phyloP scores from a whole-genome alignment of 768 basidiomycete species.

The Arthromyces matolae region DNA sequence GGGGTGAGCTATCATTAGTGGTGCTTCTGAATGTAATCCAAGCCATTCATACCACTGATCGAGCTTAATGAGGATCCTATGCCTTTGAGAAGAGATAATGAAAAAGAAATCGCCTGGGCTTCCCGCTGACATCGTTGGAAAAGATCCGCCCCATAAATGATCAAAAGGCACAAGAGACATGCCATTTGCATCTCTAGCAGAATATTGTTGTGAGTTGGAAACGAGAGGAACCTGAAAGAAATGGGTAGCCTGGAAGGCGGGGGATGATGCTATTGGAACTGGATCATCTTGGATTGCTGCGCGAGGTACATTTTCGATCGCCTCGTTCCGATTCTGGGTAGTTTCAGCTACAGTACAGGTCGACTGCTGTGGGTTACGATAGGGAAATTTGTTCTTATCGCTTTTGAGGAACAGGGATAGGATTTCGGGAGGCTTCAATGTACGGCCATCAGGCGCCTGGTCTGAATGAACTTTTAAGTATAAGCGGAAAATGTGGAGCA shows the following conservation, averaged over 20 bases:
- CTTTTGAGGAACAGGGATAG: too few relatives aligned
- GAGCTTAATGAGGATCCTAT: slow-evolving; percentile 2
- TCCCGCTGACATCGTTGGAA: background rate
- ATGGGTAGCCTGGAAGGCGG: background rate
- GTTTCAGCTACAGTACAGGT: too few relatives aligned
- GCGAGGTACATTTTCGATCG: too few relatives aligned
- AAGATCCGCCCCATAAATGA: slow-evolving; percentile 2
- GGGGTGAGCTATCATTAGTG: background rate
- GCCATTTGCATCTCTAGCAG: background rate
- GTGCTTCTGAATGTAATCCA: background rate
- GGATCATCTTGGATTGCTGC: background rate
- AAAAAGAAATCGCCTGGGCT: slow-evolving; percentile 4
- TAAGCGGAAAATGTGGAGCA: too few relatives aligned
- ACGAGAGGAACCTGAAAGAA: background rate
- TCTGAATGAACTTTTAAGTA: too few relatives aligned
- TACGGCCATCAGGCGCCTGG: too few relatives aligned
- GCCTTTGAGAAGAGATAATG: background rate
- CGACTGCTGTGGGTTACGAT: too few relatives aligned
- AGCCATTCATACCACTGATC: slow-evolving; percentile 2
- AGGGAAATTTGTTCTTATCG: too few relatives aligned
- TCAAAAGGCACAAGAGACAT: background rate
- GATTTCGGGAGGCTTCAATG: too few relatives aligned
- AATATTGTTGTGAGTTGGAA: background rate
- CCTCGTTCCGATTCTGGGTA: too few relatives aligned
- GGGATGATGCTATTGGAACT: background rate